Evolutionary conservation across 2,329 filamentous ascomycete genomes (phyloP).

Genomic region (Mycocentrospora acerina): DNA sequence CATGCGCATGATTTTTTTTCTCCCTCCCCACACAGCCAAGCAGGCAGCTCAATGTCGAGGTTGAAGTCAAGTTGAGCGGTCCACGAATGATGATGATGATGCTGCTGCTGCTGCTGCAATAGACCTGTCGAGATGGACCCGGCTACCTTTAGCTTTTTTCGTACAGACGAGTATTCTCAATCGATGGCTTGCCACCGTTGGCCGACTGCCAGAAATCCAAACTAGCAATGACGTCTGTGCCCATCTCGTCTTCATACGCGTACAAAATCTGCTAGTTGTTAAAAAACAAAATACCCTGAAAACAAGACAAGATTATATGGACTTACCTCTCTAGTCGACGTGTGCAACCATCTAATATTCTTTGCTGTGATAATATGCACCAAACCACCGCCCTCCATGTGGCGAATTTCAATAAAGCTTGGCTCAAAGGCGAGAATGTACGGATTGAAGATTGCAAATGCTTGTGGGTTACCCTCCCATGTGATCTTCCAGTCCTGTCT

Average conservation of each 20-base stretch:
- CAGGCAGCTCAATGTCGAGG: too few species aligned
- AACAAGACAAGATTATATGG: background rate
- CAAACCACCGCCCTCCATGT: slow-evolving; percentile 86
- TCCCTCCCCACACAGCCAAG: too few species aligned
- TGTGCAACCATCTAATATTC: slow-evolving; percentile 97
- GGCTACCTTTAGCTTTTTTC: slow-evolving; percentile 26
- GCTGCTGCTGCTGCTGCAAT: too few species aligned
- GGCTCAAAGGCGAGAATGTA: slow-evolving; percentile 97
- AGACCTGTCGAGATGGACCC: too few species aligned
- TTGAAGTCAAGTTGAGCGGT: too few species aligned
- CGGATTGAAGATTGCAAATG: slow-evolving; percentile 91
- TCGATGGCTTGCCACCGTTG: slow-evolving; percentile 26
- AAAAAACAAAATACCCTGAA: slow-evolving; percentile 10
- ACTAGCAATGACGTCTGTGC: slow-evolving; percentile 89
- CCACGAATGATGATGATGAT: too few species aligned
- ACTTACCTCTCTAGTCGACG: slow-evolving; percentile 88
- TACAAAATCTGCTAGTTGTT: slow-evolving; percentile 75
- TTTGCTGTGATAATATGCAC: slow-evolving; percentile 96
- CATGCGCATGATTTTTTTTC: too few species aligned
- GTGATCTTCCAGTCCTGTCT: slow-evolving; percentile 95
- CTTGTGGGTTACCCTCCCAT: slow-evolving; percentile 92
- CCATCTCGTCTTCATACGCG: slow-evolving; percentile 93
- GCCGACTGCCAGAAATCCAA: slow-evolving; percentile 84
- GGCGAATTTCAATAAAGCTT: slow-evolving; percentile 94
- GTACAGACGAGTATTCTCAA: slow-evolving; percentile 27